phyloP scores from a whole-genome alignment of 2,329 filamentous ascomycete species.

The Stenocarpella maydis region DNA sequence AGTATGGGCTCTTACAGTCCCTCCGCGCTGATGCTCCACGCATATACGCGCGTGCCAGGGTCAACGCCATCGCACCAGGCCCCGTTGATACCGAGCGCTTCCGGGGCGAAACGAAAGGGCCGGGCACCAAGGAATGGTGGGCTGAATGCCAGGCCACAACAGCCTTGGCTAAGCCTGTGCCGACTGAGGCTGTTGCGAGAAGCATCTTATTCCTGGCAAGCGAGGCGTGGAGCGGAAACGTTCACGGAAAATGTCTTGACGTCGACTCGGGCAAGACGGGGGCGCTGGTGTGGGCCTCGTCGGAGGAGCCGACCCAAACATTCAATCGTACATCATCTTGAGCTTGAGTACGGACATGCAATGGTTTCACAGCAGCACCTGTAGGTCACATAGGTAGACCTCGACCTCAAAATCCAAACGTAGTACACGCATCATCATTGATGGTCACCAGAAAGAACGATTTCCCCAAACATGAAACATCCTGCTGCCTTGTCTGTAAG shows the following conservation, averaged over 20 bases:
- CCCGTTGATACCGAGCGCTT: conserved; percentile 12
- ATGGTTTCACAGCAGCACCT: neutral
- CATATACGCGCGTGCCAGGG: neutral
- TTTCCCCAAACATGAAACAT: neutral
- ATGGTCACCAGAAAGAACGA: too few species aligned
- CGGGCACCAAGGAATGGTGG: conserved; percentile 10
- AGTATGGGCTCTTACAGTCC: conserved; percentile 11
- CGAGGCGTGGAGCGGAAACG: conserved; percentile 6
- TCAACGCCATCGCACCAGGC: conserved; percentile 7
- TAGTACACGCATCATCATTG: too few species aligned
- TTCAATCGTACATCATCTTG: neutral
- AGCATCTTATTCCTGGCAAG: conserved; percentile 19
- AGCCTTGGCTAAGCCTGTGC: neutral
- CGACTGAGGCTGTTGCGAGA: conserved; percentile 4
- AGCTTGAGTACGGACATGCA: neutral
- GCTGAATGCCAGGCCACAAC: conserved; percentile 14
- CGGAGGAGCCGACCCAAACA: neutral
- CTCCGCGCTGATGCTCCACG: conserved; percentile 7
- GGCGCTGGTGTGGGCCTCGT: conserved; percentile 6
- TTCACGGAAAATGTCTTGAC: conserved; percentile 9
- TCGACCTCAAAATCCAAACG: neutral
- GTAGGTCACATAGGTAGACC: too few species aligned
- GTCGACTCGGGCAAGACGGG: conserved; percentile 20
- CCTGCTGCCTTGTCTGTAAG: neutral
- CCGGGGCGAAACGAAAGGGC: neutral